Base-by-base conservation (phyloP, 1,284 basidiomycete genomes). In the Apiotrichum akiyoshidainum region DNA sequence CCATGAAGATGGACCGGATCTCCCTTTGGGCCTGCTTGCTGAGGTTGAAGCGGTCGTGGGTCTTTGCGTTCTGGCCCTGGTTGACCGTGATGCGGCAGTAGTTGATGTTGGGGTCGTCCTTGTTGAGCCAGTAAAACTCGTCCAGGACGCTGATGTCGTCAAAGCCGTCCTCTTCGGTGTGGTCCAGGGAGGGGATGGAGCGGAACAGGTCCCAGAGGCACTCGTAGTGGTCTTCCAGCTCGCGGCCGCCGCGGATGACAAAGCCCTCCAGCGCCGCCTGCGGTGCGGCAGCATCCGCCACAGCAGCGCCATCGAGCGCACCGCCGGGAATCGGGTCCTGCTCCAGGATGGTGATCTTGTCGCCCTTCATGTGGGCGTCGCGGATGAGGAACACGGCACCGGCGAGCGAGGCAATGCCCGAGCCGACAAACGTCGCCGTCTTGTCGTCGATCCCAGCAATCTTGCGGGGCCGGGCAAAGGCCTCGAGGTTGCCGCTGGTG, bases 181-280 rank as follows among this genome's bases (percentile, higher is more conserved):
- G 21, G 26, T 54, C 53, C 26, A 54, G 53, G 1, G 44, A 40
- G 19, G 53, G 52, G 39, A 54, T 54, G 9, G 53, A 47, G 10
- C 37, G 46, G 53, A 54, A 47, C 26, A 47, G 37, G 26, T 54
- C 53, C 46, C 53, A 54, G 8, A 54, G 46, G n/a, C 53, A 54
- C 46, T 54, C 52, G 45, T 47, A 47, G 45, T 54, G 53, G 53
- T 54, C 53, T n/a, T 54, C 53, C 37, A 54, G 46, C 39, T 54
- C 52, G 53, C 53, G 46, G 11, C 46, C 53, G 22, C 53, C 46
- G 19, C 46, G 53, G 22, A 54, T 47, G 21, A 54, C 46, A 21
- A 47, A 54, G 13, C 53, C 46, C 21, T 26, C 26, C 19, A 14
- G 22, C n/a, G 26, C 35, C 35, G 14, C 10, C 10, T 31, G 26